Percentiles rank a stretch among this genome's conserved stretches.
Conservation (phyloP, 129 eudicot species). For the Flaveria robusta region DNA sequence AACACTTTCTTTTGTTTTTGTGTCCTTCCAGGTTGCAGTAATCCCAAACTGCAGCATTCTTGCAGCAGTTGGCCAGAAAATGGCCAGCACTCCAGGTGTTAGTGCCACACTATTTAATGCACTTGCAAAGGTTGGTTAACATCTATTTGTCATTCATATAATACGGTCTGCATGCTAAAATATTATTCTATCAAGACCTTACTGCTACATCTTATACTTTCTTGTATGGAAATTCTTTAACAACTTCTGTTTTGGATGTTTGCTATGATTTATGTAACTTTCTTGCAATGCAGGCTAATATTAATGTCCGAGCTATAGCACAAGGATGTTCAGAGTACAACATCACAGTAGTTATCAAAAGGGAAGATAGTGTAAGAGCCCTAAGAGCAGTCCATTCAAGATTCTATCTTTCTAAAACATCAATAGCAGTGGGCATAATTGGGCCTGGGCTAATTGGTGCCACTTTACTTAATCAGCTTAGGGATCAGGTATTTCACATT, state of each 20-base stretch:
- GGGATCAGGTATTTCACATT: constrained; percentile 70
- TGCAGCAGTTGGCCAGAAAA: constrained; percentile 97
- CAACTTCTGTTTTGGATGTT: not conserved
- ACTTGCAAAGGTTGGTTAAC: constrained; percentile 74
- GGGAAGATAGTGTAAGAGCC: constrained; percentile 95
- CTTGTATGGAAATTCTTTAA: not conserved
- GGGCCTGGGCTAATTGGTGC: constrained; percentile 99
- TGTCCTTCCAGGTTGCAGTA: constrained; percentile 66
- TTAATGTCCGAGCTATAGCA: constrained; percentile 93
- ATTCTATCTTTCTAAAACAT: constrained; percentile 89
- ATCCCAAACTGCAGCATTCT: constrained; percentile 94
- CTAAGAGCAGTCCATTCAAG: constrained; percentile 93
- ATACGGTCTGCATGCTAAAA: constrained; percentile 15
- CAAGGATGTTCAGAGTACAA: constrained; percentile 99
- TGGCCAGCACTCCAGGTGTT: constrained; percentile 99
- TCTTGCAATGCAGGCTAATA: constrained; percentile 71
- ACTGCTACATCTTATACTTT: constrained; percentile 10
- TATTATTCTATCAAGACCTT: not conserved
- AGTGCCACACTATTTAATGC: constrained; percentile 97
- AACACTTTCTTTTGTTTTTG: not conserved
- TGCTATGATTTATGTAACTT: constrained; percentile 7
- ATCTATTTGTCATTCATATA: constrained; percentile 13
- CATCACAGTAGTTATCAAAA: constrained; percentile 86
- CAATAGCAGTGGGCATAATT: constrained; percentile 91
- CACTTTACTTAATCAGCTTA: constrained; percentile 90